Evolutionary conservation across 202 grass and related monocot species (phyloP).

Genomic region (Cymbopogon flexuosus): DNA sequence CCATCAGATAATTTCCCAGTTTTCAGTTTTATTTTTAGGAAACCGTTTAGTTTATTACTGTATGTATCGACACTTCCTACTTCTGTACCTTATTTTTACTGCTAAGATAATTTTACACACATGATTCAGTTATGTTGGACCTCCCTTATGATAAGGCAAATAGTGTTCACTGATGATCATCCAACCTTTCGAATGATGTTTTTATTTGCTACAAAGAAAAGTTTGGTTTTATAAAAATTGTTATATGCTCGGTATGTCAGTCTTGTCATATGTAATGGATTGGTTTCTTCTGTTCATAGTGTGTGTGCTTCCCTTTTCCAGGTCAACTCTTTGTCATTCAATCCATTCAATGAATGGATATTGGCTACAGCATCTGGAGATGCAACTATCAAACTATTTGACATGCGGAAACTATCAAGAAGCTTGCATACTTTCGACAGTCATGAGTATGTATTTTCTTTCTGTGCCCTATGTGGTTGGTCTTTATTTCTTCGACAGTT

Average conservation of each 20-base stretch:
- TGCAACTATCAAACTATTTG: constrained; percentile 78
- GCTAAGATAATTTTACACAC: background rate
- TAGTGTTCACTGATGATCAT: background rate
- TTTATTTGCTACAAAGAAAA: background rate
- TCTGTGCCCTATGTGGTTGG: background rate
- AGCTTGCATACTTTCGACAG: constrained; percentile 72
- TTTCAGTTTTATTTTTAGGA: too few species aligned
- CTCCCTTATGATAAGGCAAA: constrained; percentile 3
- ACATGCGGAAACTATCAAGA: constrained; percentile 66
- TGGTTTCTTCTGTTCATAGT: constrained; percentile 30
- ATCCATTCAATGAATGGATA: constrained; percentile 95
- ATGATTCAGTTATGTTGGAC: background rate
- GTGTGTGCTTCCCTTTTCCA: constrained; percentile 17
- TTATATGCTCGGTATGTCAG: background rate
- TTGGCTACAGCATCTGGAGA: constrained; percentile 87
- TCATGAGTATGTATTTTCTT: constrained; percentile 55
- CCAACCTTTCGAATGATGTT: background rate
- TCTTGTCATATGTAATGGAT: background rate
- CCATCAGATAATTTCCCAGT: background rate
- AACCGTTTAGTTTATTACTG: too few species aligned
- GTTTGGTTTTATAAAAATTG: background rate
- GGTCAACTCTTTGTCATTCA: constrained; percentile 95
- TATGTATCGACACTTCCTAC: background rate
- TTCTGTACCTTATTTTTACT: background rate
- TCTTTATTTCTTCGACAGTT: background rate